Base-by-base conservation (phyloP, 2,329 filamentous ascomycete genomes). In the Beauveria australis region DNA sequence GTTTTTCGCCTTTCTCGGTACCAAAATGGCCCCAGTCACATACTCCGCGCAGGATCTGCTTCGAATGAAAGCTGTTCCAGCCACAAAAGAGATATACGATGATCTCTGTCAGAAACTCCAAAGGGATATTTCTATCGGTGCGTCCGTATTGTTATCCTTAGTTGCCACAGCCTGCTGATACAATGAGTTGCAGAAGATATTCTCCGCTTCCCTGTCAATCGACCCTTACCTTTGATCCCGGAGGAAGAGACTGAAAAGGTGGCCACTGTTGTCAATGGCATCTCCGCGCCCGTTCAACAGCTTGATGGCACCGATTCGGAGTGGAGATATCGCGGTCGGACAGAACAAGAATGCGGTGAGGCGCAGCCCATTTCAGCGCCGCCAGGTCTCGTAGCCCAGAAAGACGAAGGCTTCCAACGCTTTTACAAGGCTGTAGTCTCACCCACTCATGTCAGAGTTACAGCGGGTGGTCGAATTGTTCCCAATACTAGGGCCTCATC, bases 371-470 rank as follows among this genome's bases (percentile, higher is more conserved):
- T 84, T 41, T 73, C 79, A 55, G 83, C 83, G 24, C 84, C 84
- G 12, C 70, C 77, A 22, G 81, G 78, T 9, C 70, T 81, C 40
- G 72, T 70, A 43, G 79, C 81, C 28, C 84, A 87, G 69, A 80
- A 81, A 65, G 79, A 79, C 40, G 83, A 87, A 69, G 85, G 85
- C n/a, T 88, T 88, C 65, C 81, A 86, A 69, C 78, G 81, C 57
- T 88, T 88, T 68, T 87, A 85, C 73, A 84, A 85, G 68, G 84
- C 85, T 12, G 85, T 88, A n/a, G 79, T 83, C 5, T 88, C 85
- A 40, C 85, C 85, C 8, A 85, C 83, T 16, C 84, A 88, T 69
- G 80, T 88, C 63, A 81, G 85, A 18, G 85, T 88, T 54, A 88
- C 85, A 22, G 85, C 85, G 62, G 84, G 85, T 61, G 85, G 85